A percentile compares a stretch with the other conserved stretches of the same genome.
Evolutionary conservation across 495 filamentous ascomycete genomes (phyloP).

Genomic region (Bacidia gigantensis): DNA sequence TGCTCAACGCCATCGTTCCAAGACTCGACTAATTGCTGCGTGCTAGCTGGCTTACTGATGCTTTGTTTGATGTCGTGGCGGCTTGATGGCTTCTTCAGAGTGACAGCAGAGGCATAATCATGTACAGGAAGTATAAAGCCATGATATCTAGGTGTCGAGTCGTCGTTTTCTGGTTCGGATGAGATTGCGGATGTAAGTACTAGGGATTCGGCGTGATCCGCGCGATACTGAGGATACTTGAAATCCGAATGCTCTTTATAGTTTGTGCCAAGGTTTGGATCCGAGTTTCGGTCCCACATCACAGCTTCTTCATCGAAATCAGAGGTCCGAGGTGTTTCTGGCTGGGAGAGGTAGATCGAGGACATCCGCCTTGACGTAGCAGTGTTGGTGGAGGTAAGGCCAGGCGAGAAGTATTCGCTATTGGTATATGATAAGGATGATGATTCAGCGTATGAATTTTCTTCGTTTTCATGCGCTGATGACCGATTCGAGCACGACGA

Average conservation of each 20-base stretch:
- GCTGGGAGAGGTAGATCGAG: slow-evolving; percentile 16
- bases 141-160: slow-evolving; percentile 8
- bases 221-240: slow-evolving; percentile 1
- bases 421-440: slow-evolving; percentile 9
- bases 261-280: slow-evolving; percentile 1
- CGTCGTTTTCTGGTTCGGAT: background rate
- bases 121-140: slow-evolving; percentile 15
- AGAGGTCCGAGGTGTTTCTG: slow-evolving; percentile 12
- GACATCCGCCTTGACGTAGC: slow-evolving; percentile 12
- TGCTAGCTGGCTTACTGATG: slow-evolving; percentile 2
- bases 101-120: slow-evolving; percentile 15
- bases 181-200: background rate
- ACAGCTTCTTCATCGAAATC: slow-evolving; percentile 14
- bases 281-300: slow-evolving; percentile 1
- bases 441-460: slow-evolving; percentile 1
- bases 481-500: background rate
- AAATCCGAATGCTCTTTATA: background rate
- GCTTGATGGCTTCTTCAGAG: slow-evolving; percentile 13
- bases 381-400: slow-evolving; percentile 6
- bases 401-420: slow-evolving; percentile 12
- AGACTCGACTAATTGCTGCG: slow-evolving; percentile 13
- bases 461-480: background rate
- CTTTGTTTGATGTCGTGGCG: background rate
- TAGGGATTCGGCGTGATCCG: background rate
- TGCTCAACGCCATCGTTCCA: slow-evolving; percentile 25